A percentile compares a stretch with the other conserved stretches of the same genome.
These are phyloP conservation scores for Nevesoporus exiguus DNA, from an alignment of 768 basidiomycete genomes.

Conservation along the genomic window DNA sequence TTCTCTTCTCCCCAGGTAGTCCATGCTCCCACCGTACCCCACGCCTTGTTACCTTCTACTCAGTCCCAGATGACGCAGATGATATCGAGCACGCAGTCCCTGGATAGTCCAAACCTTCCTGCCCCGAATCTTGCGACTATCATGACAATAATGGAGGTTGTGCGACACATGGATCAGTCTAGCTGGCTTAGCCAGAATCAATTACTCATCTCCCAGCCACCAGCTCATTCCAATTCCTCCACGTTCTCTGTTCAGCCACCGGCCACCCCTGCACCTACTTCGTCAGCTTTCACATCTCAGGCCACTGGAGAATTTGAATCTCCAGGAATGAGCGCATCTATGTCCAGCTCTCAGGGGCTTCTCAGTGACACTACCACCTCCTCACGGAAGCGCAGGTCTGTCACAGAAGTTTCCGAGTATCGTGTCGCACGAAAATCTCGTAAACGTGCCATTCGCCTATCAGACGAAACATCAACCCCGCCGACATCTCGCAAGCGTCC, in stretches of 20 bases:
- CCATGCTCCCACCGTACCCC: slow-evolving; percentile 5
- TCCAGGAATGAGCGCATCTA: background rate
- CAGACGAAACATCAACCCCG: slow-evolving; percentile 8
- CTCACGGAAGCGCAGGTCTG: slow-evolving; percentile 4
- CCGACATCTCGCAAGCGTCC: slow-evolving; percentile 24
- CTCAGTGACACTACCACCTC: background rate
- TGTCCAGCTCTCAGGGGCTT: slow-evolving; percentile 3
- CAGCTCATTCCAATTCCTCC: slow-evolving; percentile 1
- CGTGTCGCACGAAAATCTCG: slow-evolving; percentile 6
- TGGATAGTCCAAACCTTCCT: slow-evolving; percentile 15
- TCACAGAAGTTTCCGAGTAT: slow-evolving; percentile 8
- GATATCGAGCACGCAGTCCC: slow-evolving; percentile 5
- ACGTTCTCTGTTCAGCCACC: slow-evolving; percentile 5
- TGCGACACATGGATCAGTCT: slow-evolving; percentile 28
- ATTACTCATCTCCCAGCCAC: slow-evolving; percentile 14
- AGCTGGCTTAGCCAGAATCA: slow-evolving; percentile 19
- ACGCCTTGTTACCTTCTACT: slow-evolving; percentile 13
- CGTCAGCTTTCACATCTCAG: slow-evolving; percentile 6
- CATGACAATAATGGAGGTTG: slow-evolving; percentile 32
- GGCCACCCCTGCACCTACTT: background rate
- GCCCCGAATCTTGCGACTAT: slow-evolving; percentile 22
- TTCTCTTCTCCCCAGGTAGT: slow-evolving; percentile 17
- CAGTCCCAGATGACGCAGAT: slow-evolving; percentile 18
- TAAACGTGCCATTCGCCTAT: slow-evolving; percentile 1
- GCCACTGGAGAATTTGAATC: background rate